These are phyloP conservation scores for Fusarium sacchari DNA, from an alignment of 2,329 filamentous ascomycete species.

Conservation along the genomic window DNA sequence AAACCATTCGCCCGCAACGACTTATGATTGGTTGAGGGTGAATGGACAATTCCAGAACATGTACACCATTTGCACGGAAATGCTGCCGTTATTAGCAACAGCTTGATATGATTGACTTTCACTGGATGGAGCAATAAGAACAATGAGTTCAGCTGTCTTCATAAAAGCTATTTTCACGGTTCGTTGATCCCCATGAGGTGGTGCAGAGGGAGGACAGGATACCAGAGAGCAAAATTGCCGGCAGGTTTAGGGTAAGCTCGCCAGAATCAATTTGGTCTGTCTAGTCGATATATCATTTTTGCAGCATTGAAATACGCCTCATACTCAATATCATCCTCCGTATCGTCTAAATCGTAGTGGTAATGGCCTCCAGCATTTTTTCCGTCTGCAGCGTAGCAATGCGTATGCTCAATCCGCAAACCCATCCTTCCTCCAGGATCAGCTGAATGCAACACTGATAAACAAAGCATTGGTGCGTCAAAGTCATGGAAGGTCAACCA, in stretches of 20 bases:
- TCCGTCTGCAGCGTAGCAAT: slow-evolving; percentile 50
- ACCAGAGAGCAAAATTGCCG: accelerated
- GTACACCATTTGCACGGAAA: accelerated
- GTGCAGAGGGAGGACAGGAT: too few species aligned
- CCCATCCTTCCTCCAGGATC: accelerated
- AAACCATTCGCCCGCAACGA: slow-evolving; percentile 17
- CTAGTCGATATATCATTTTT: not conserved
- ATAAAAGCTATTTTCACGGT: accelerated
- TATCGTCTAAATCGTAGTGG: slow-evolving; percentile 51
- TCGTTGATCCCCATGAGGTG: too few species aligned
- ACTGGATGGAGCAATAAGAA: accelerated
- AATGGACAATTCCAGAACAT: accelerated
- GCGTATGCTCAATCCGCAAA: slow-evolving; percentile 57
- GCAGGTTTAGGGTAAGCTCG: not conserved
- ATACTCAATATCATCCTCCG: slow-evolving; percentile 53
- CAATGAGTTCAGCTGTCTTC: accelerated
- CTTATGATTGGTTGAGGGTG: not conserved
- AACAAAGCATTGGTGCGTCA: not conserved
- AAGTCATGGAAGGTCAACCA: not conserved
- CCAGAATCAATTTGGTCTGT: not conserved
- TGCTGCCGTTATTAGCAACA: accelerated
- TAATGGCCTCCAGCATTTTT: slow-evolving; percentile 48
- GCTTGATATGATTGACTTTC: accelerated
- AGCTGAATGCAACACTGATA: accelerated
- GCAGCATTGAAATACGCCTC: slow-evolving; percentile 51